A percentile compares a stretch with the other conserved stretches of the same genome.
Evolutionary conservation across 2,329 filamentous ascomycete genomes (phyloP).

Genomic region (Penicillium brasilianum): DNA sequence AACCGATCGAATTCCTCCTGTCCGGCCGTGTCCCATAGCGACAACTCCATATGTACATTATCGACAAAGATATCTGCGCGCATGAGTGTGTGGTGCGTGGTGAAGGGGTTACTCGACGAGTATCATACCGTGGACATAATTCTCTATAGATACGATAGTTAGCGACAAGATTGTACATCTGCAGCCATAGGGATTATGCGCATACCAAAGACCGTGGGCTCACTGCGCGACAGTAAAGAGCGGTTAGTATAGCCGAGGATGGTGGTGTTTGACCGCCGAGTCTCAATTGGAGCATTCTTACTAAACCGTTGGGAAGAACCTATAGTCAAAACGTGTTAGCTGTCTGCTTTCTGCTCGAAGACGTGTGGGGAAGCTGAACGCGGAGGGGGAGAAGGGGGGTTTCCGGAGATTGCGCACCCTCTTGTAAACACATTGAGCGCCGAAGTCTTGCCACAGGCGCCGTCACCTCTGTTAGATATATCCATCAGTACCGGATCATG

Average conservation of each 20-base stretch:
- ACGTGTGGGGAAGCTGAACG: constrained; percentile 11
- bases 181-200: constrained; percentile 17
- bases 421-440: constrained; percentile 97
- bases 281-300: constrained; percentile 48
- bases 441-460: constrained; percentile 96
- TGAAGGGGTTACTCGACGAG: background rate
- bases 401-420: constrained; percentile 65
- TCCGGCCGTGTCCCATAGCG: constrained; percentile 96
- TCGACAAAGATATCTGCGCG: constrained; percentile 92
- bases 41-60: constrained; percentile 93
- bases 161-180: constrained; percentile 15
- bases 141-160: constrained; percentile 62
- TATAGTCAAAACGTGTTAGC: constrained; percentile 45
- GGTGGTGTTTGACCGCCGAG: background rate
- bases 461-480: constrained; percentile 72
- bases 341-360: constrained; percentile 2
- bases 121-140: constrained; percentile 88
- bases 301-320: constrained; percentile 98
- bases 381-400: constrained; percentile 28
- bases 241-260: constrained; percentile 28
- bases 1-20: constrained; percentile 99
- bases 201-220: constrained; percentile 87
- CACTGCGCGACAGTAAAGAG: constrained; percentile 53
- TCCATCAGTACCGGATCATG: constrained; percentile 26
- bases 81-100: constrained; percentile 27